Conservation (phyloP, 257 asterid genomes). For the Salvia rosmarinus region DNA sequence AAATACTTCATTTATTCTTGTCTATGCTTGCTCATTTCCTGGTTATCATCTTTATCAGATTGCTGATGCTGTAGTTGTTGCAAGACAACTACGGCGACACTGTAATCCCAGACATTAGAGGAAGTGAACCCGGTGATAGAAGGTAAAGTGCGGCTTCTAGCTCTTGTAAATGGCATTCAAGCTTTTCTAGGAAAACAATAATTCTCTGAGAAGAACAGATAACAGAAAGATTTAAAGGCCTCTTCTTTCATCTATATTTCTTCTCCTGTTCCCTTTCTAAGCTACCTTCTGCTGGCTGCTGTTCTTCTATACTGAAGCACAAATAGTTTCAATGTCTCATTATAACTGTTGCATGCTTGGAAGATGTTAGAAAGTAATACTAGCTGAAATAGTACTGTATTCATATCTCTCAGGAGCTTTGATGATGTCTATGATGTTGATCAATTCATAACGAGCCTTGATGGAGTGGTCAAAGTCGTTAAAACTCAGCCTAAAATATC, state of each 20-base stretch:
- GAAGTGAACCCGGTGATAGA: slow-evolving; percentile 78
- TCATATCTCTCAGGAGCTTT: slow-evolving; percentile 59
- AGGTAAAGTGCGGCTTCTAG: slow-evolving; percentile 57
- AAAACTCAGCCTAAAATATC: slow-evolving; percentile 66
- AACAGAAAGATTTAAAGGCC: slow-evolving; percentile 21
- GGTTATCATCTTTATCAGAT: slow-evolving; percentile 52
- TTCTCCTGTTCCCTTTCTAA: slow-evolving; percentile 18
- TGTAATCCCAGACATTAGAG: slow-evolving; percentile 92
- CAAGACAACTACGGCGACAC: slow-evolving; percentile 88
- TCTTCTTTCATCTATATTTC: slow-evolving; percentile 18
- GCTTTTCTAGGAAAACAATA: slow-evolving; percentile 21
- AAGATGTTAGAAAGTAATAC: not conserved
- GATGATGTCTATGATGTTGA: slow-evolving; percentile 71
- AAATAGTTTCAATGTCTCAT: not conserved
- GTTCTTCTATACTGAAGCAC: slow-evolving; percentile 16
- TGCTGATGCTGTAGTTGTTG: slow-evolving; percentile 94
- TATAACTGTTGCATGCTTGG: not conserved
- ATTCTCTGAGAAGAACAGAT: not conserved
- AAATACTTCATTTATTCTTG: slow-evolving; percentile 19
- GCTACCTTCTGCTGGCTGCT: slow-evolving; percentile 16
- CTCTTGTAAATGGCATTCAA: slow-evolving; percentile 25
- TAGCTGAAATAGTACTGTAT: not conserved
- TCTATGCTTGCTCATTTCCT: slow-evolving; percentile 30
- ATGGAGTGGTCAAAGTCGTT: slow-evolving; percentile 76
- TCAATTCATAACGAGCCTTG: slow-evolving; percentile 61